Evolutionary conservation across 2,329 filamentous ascomycete species (phyloP).

Genomic region (Epichloe gansuensis): DNA sequence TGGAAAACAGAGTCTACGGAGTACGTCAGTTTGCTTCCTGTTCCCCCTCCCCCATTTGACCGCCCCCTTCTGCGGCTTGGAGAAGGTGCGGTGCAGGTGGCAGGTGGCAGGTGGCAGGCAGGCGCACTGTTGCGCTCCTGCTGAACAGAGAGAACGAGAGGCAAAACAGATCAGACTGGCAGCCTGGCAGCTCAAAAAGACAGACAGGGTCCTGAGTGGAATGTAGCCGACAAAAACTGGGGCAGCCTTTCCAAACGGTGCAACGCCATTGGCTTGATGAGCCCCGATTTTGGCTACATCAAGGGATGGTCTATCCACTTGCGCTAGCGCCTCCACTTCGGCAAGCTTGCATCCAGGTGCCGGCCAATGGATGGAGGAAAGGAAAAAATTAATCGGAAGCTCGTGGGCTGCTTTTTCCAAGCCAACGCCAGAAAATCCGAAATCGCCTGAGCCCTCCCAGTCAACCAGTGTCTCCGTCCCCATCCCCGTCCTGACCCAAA

Average conservation of each 20-base stretch:
- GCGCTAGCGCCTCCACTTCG: conserved; percentile 22
- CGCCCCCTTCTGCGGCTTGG: neutral
- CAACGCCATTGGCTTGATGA: conserved; percentile 1
- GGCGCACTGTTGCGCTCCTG: too few relatives aligned
- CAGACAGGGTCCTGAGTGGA: conserved; percentile 5
- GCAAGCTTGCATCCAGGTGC: conserved; percentile 21
- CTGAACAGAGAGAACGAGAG: too few relatives aligned
- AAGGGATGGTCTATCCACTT: conserved; percentile 15
- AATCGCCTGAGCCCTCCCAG: conserved; percentile 12
- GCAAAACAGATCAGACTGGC: neutral
- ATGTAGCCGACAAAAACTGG: conserved; percentile 5
- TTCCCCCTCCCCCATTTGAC: neutral
- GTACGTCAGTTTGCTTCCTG: too few relatives aligned
- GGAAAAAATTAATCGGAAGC: conserved; percentile 26
- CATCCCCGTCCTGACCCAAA: conserved; percentile 6
- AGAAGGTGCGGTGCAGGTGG: neutral
- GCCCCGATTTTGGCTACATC: conserved; percentile 8
- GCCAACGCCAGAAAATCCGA: conserved; percentile 14
- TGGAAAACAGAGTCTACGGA: too few relatives aligned
- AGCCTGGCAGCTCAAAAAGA: neutral
- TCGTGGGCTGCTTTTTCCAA: conserved; percentile 18
- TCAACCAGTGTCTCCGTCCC: conserved; percentile 7
- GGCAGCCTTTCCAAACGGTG: neutral
- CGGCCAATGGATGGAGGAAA: conserved; percentile 24
- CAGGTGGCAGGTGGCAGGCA: neutral